Evolutionary conservation across 1,284 basidiomycete species (phyloP).

Genomic region (Ceraceosorus guamensis): DNA sequence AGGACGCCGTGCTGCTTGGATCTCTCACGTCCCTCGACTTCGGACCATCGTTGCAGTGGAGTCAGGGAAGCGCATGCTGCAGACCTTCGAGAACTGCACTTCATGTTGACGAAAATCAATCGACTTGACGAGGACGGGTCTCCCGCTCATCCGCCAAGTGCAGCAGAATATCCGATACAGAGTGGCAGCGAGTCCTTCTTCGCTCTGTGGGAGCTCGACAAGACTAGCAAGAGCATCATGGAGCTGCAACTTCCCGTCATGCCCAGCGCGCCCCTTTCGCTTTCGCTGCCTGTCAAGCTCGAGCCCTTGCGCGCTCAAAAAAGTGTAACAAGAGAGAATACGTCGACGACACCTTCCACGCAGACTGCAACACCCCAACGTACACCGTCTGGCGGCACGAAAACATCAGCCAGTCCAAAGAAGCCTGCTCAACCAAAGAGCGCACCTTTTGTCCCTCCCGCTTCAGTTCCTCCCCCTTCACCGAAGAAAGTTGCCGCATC

Average conservation of each 20-base stretch:
- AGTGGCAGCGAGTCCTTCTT: not conserved
- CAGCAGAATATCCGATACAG: conserved; percentile 3
- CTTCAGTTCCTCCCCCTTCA: not conserved
- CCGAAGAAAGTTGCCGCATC: not conserved
- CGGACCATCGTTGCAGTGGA: not conserved
- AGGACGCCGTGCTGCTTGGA: not conserved
- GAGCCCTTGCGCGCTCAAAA: not conserved
- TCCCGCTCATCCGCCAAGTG: conserved; percentile 2
- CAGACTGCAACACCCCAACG: conserved; percentile 1
- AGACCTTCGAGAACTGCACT: conserved; percentile 6
- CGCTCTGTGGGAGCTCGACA: not conserved
- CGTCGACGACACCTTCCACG: not conserved
- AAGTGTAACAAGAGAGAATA: not conserved
- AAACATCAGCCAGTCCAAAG: not conserved
- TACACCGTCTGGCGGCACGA: not conserved
- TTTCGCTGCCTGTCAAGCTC: too few relatives aligned
- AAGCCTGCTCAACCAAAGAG: not conserved
- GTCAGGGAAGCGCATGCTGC: conserved; percentile 1
- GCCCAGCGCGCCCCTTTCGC: not conserved
- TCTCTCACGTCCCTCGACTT: not conserved
- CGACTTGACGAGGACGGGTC: conserved; percentile 2
- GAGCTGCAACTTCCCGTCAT: conserved; percentile 2
- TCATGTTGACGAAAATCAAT: not conserved
- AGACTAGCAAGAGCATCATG: not conserved
- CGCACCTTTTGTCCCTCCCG: not conserved